These are phyloP conservation scores for Aspergillus thermomutatus DNA, from an alignment of 2,329 filamentous ascomycete species.

Conservation along the genomic window DNA sequence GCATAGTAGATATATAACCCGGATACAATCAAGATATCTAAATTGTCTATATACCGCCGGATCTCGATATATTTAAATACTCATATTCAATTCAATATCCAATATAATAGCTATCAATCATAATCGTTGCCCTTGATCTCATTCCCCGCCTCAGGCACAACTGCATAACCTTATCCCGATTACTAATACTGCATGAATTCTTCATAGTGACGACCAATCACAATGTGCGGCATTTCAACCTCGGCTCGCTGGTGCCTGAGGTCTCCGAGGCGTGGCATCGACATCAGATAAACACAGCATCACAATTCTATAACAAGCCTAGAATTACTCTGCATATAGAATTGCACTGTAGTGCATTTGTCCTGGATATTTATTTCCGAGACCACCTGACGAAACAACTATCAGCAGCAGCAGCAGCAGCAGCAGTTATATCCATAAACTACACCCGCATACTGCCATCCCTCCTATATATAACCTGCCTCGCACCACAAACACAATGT, in stretches of 20 bases:
- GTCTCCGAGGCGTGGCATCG: neutral
- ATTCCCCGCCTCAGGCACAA: neutral
- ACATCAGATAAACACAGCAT: neutral
- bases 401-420: too few relatives aligned
- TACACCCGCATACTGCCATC: too few relatives aligned
- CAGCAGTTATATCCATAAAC: too few relatives aligned
- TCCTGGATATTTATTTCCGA: too few relatives aligned
- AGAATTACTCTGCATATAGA: neutral
- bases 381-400: too few relatives aligned
- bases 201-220: neutral
- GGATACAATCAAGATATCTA: too few relatives aligned
- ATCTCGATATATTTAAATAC: too few relatives aligned
- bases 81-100: neutral
- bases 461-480: too few relatives aligned
- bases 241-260: neutral
- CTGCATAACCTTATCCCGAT: neutral
- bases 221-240: neutral
- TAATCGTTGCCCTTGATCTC: neutral
- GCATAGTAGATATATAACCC: too few relatives aligned
- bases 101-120: neutral
- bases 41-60: neutral
- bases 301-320: neutral
- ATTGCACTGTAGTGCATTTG: too few relatives aligned
- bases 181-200: neutral
- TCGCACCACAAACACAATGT: conserved; percentile 12